Evolutionary conservation across 2,329 filamentous ascomycete genomes (phyloP), one percentile per base, ranked within the genome.

Genomic region (Aspergillus luchuensis): DNA sequence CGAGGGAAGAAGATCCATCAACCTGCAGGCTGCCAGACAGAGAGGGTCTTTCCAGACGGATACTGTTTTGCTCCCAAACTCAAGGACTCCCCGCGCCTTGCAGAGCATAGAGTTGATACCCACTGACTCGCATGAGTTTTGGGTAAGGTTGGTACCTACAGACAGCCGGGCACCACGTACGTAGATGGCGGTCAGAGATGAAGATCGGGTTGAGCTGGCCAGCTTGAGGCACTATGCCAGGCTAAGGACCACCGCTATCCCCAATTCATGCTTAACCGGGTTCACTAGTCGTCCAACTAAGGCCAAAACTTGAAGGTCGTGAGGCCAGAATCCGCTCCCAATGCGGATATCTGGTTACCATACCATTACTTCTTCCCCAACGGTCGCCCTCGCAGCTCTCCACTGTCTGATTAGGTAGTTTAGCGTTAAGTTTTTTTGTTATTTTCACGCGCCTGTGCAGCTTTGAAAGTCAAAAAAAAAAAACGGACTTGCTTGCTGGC

Each of bases 341-440:
- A 49, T 49, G 13, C 13, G 47, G 15, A n/a, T n/a, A 8, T 49
- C n/a, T 23, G 58, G 56, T 64, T 59, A 62, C 59, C 38, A 59
- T 67, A 65, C 63, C 59, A 58, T 36, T 64, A 67, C 63, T 56
- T 55, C 56, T 23, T 5, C 41, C 60, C 56, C 52, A 59, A 62
- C 57, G 54, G 60, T 58, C 43, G 55, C 19, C 54, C 30, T 56
- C 51, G 38, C 50, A 50, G 36, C 43, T 56, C 30, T 60, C 57
- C 57, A 47, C 61, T 59, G 61, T 28, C 59, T 65, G 61, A 62
- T 36, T 62, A 56, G 56, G 57, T 55, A 48, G 43, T 49, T 49
- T 33, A 13, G 48, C 25, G 30, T 47, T 53, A 52, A 48, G 48
- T 38, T 21, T 38, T 21, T 13, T 13, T 53, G 36, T 53, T 38